Evolutionary conservation across 169 alveolate genomes (phyloP).

Genomic region (Eimeria praecox): DNA sequence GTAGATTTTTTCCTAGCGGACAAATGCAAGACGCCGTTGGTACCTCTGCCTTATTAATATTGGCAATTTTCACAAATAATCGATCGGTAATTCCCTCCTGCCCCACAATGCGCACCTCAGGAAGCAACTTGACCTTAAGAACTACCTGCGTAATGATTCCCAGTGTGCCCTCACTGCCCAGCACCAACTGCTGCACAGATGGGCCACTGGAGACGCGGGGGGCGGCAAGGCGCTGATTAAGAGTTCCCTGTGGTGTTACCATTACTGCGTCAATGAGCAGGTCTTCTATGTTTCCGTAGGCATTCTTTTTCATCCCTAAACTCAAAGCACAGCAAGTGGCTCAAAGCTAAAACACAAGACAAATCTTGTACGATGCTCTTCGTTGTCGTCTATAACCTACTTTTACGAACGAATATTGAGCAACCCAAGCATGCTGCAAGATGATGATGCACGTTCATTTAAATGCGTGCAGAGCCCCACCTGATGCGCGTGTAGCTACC

Average conservation of each 20-base stretch:
- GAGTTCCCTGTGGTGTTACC: conserved; percentile 91
- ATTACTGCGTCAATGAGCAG: conserved; percentile 86
- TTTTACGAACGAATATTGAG: background rate
- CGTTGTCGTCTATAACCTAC: background rate
- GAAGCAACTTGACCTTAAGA: conserved; percentile 86
- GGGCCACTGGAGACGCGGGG: conserved; percentile 93
- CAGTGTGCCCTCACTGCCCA: conserved; percentile 92
- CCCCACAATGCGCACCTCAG: conserved; percentile 81
- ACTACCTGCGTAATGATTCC: conserved; percentile 92
- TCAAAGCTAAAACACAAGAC: background rate
- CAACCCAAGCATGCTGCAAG: background rate
- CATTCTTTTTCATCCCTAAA: conserved; percentile 92
- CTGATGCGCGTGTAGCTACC: conserved; percentile 92
- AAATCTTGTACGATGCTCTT: background rate
- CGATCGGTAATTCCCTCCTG: background rate
- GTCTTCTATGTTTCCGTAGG: conserved; percentile 93
- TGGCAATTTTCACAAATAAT: background rate
- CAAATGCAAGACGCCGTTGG: background rate
- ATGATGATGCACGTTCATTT: background rate
- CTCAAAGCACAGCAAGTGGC: background rate
- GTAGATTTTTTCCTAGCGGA: conserved; percentile 51
- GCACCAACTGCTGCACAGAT: conserved; percentile 87
- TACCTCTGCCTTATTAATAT: background rate
- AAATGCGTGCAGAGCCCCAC: conserved; percentile 30
- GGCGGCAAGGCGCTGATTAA: conserved; percentile 85